Conservation (phyloP, 208 protist species). For the Wallacemonas sp. region DNA sequence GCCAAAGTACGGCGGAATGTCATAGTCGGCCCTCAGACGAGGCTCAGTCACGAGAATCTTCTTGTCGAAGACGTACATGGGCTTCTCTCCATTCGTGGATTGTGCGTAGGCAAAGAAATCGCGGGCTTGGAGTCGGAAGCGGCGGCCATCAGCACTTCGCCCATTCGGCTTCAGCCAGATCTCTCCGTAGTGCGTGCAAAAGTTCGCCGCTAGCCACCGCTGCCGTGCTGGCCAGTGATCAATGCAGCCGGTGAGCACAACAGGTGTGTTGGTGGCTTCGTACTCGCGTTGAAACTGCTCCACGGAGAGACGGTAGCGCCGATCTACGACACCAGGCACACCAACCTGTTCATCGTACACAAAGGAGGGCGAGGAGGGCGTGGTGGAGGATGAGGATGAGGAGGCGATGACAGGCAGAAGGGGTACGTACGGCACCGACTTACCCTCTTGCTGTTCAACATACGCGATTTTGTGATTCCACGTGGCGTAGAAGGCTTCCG, state of each 20-base stretch:
- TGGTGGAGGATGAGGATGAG: not conserved
- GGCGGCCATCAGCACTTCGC: conserved; percentile 18
- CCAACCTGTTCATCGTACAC: conserved; percentile 23
- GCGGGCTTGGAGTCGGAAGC: conserved; percentile 24
- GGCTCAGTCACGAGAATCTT: conserved; percentile 19
- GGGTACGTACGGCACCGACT: not conserved
- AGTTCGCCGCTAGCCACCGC: conserved; percentile 16
- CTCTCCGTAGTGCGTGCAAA: conserved; percentile 14
- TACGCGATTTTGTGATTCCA: conserved; percentile 13
- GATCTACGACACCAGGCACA: conserved; percentile 21
- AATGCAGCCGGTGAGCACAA: conserved; percentile 39
- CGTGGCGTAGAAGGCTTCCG: conserved; percentile 15
- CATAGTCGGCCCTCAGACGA: conserved; percentile 26
- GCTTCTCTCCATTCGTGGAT: conserved; percentile 33
- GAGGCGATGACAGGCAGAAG: not conserved
- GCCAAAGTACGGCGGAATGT: conserved; percentile 27
- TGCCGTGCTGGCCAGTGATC: conserved; percentile 29
- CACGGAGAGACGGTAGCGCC: conserved; percentile 21
- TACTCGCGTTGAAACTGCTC: conserved; percentile 26
- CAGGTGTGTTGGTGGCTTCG: conserved; percentile 30
- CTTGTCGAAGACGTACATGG: conserved; percentile 57
- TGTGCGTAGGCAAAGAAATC: conserved; percentile 35
- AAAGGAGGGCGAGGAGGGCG: not conserved
- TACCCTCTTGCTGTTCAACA: not conserved
- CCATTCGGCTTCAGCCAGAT: conserved; percentile 38